These are phyloP conservation scores for Skeletonema grethae DNA, from an alignment of 108 stramenopile species.

Conservation along the genomic window DNA sequence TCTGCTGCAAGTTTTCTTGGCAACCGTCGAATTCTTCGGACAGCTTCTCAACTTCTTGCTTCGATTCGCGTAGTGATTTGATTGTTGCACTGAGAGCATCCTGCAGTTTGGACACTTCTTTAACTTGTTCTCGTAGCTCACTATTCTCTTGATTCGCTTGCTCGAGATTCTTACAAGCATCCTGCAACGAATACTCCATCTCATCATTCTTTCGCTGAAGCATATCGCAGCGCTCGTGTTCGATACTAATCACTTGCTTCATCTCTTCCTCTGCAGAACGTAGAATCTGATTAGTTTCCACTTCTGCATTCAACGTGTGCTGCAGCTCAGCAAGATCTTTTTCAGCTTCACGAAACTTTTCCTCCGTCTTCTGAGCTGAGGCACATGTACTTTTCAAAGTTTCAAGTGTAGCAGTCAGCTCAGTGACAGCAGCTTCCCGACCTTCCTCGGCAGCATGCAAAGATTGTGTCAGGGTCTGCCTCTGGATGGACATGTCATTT, in stretches of 20 bases:
- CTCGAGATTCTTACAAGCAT: slow-evolving; percentile 5
- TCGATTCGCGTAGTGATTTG: slow-evolving; percentile 9
- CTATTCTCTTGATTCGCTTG: slow-evolving; percentile 3
- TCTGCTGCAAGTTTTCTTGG: slow-evolving; percentile 15
- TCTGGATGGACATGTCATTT: not conserved
- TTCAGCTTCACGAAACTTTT: not conserved
- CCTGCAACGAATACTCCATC: slow-evolving; percentile 4
- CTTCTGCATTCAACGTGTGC: slow-evolving; percentile 20
- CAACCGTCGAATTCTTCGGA: slow-evolving; percentile 11
- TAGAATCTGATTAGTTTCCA: slow-evolving; percentile 12
- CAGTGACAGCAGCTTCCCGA: not conserved
- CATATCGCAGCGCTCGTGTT: slow-evolving; percentile 27
- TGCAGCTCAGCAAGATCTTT: slow-evolving; percentile 11
- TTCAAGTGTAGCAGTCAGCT: not conserved
- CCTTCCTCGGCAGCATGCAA: slow-evolving; percentile 6
- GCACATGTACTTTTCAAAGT: slow-evolving; percentile 1
- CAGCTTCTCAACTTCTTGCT: slow-evolving; percentile 7
- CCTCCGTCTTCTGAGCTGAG: not conserved
- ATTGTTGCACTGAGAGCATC: slow-evolving; percentile 5
- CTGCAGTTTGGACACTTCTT: slow-evolving; percentile 9
- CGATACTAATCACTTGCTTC: slow-evolving; percentile 29
- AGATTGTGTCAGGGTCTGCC: not conserved
- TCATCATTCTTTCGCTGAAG: slow-evolving; percentile 28
- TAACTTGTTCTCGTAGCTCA: slow-evolving; percentile 11
- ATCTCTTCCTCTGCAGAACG: slow-evolving; percentile 19